These are phyloP conservation scores for Phylloporus arenicola DNA, from an alignment of 768 basidiomycete genomes.

Conservation along the genomic window DNA sequence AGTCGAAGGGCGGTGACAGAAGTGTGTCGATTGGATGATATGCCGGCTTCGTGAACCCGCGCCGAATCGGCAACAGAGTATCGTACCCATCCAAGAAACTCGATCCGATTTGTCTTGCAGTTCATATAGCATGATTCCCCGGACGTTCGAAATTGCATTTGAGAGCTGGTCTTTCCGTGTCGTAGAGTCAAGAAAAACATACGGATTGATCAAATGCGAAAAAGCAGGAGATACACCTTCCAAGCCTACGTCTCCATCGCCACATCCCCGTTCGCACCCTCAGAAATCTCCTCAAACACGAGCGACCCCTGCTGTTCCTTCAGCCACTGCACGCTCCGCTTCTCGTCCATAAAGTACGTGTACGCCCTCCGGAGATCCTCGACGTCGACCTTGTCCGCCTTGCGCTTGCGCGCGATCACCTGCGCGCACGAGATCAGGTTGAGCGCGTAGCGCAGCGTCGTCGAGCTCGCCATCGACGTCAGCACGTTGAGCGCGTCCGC, in stretches of 20 bases:
- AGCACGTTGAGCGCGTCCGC: conserved; percentile 71
- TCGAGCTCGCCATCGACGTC: conserved; percentile 82
- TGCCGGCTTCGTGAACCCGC: no score
- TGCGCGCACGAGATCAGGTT: conserved; percentile 93
- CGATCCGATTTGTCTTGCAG: no score
- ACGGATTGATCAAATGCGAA: no score
- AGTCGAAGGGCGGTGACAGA: no score
- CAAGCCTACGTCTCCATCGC: conserved; percentile 29
- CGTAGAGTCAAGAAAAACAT: no score
- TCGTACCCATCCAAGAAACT: no score
- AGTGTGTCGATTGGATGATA: no score
- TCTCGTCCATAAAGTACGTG: conserved; percentile 89
- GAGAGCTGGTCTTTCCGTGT: no score
- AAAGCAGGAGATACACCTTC: no score
- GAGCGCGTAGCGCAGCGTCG: conserved; percentile 89
- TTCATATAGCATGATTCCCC: no score
- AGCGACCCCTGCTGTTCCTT: conserved; percentile 75
- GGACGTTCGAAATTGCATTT: no score
- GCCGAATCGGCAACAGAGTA: no score
- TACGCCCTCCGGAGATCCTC: conserved; percentile 84
- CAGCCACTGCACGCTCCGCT: conserved; percentile 86
- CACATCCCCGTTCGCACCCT: conserved; percentile 27
- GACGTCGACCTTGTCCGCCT: conserved; percentile 73
- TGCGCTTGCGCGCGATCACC: conserved; percentile 79
- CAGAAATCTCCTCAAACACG: conserved; percentile 65